These are phyloP conservation scores for Gnomoniopsis smithogilvyi DNA, from an alignment of 2,329 filamentous ascomycete species.

Conservation along the genomic window DNA sequence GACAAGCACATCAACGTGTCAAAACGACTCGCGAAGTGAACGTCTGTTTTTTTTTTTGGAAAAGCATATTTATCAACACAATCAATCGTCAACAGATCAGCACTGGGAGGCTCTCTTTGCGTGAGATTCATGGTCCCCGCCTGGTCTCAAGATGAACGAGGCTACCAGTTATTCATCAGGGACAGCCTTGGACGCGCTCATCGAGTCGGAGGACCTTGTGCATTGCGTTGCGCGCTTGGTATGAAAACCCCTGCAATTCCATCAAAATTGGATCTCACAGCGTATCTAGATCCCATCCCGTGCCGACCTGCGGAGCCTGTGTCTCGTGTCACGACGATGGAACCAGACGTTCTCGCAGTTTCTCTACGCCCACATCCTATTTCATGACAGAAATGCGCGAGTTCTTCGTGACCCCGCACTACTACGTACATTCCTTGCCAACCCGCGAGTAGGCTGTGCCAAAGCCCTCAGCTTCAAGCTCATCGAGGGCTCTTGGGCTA, in stretches of 20 bases:
- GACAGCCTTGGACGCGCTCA: not conserved
- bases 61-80: no score
- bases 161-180: not conserved
- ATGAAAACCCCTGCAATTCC: not conserved
- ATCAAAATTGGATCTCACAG: not conserved
- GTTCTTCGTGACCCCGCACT: slow-evolving; percentile 6
- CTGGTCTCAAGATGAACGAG: not conserved
- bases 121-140: no score
- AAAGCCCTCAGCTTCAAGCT: slow-evolving; percentile 4
- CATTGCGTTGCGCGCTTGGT: slow-evolving; percentile 7
- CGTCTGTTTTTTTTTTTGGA: no score
- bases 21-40: no score
- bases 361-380: slow-evolving; percentile 9
- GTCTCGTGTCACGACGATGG: slow-evolving; percentile 9
- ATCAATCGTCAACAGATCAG: no score
- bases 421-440: not conserved
- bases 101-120: no score
- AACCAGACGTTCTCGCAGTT: slow-evolving; percentile 8
- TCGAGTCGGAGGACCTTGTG: slow-evolving; percentile 6
- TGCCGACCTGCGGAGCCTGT: not conserved
- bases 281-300: not conserved
- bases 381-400: slow-evolving; percentile 10
- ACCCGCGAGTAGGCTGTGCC: not conserved
- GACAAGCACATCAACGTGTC: no score
- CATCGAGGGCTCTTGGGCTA: slow-evolving; percentile 12